These are phyloP conservation scores for Arachis monticola DNA, from an alignment of 331 rosid genomes.

Conservation along the genomic window DNA sequence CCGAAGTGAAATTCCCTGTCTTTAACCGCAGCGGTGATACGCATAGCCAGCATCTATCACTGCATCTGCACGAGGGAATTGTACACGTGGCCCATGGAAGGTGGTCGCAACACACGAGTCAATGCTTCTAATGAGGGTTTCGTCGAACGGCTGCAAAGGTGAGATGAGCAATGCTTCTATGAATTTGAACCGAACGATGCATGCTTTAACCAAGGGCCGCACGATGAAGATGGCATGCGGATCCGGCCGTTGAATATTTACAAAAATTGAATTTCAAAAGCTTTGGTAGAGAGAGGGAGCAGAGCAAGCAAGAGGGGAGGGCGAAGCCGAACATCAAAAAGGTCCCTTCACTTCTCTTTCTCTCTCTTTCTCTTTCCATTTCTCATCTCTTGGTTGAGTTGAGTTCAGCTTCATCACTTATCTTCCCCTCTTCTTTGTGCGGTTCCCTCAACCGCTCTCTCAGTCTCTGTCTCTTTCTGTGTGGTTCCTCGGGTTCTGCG, in stretches of 20 bases:
- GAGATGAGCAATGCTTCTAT: constrained; percentile 49
- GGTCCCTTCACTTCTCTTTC: constrained; percentile 38
- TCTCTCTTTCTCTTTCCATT: neutral
- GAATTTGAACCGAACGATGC: constrained; percentile 64
- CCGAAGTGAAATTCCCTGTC: constrained; percentile 13
- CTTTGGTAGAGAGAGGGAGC: constrained; percentile 83
- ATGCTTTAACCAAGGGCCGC: constrained; percentile 16
- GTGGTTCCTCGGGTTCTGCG: neutral
- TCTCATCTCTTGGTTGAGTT: constrained; percentile 25
- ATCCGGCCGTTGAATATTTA: constrained; percentile 70
- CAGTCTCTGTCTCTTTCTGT: neutral
- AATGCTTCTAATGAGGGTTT: neutral
- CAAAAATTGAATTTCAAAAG: constrained; percentile 95
- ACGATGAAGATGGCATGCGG: constrained; percentile 27
- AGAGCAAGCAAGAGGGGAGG: constrained; percentile 54
- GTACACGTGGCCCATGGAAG: constrained; percentile 36
- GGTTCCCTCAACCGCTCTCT: constrained; percentile 4
- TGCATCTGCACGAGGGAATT: neutral
- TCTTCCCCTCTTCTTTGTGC: neutral
- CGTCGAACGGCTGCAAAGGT: constrained; percentile 50
- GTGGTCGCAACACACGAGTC: constrained; percentile 30
- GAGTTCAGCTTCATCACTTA: constrained; percentile 25
- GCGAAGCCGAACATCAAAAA: constrained; percentile 48
- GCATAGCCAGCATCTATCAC: neutral
- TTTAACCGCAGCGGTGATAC: neutral